Evolutionary conservation across 1,284 basidiomycete genomes (phyloP).

Genomic region (Polyporus tsugae): DNA sequence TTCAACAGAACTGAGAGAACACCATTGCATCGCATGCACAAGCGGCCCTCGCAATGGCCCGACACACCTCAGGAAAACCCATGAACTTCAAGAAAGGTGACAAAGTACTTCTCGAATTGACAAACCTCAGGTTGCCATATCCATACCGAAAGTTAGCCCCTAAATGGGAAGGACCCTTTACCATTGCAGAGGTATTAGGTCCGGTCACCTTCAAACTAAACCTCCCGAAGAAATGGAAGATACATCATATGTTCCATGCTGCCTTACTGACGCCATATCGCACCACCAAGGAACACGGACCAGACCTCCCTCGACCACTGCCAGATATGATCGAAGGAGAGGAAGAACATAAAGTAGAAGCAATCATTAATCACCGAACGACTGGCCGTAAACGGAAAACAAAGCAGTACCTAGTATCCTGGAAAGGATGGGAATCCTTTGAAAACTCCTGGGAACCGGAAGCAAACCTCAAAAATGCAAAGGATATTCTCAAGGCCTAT

Average conservation of each 20-base stretch:
- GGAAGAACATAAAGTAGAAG: conserved; percentile 7
- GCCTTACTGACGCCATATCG: conserved; percentile 2
- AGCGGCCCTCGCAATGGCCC: conserved; percentile 8
- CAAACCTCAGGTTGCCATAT: conserved; percentile 13
- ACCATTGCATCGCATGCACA: conserved; percentile 2
- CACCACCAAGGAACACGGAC: conserved; percentile 13
- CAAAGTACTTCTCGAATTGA: conserved; percentile 12
- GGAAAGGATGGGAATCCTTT: neutral
- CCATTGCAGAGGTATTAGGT: conserved; percentile 1
- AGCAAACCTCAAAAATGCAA: neutral
- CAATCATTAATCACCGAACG: conserved; percentile 22
- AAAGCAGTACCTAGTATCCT: neutral
- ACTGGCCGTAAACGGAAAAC: neutral
- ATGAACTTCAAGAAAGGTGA: conserved; percentile 12
- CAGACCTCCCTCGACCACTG: neutral
- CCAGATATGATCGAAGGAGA: neutral
- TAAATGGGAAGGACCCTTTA: conserved; percentile 15
- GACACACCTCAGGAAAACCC: neutral
- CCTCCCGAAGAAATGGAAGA: conserved; percentile 22
- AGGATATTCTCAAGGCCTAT: neutral
- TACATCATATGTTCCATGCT: conserved; percentile 21
- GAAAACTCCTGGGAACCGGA: conserved; percentile 7
- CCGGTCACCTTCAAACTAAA: conserved; percentile 7
- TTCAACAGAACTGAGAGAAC: neutral
- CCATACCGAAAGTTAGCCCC: conserved; percentile 10